Base-by-base conservation (phyloP, 2,329 filamentous ascomycete genomes). In the Diaporthe longicolla region DNA sequence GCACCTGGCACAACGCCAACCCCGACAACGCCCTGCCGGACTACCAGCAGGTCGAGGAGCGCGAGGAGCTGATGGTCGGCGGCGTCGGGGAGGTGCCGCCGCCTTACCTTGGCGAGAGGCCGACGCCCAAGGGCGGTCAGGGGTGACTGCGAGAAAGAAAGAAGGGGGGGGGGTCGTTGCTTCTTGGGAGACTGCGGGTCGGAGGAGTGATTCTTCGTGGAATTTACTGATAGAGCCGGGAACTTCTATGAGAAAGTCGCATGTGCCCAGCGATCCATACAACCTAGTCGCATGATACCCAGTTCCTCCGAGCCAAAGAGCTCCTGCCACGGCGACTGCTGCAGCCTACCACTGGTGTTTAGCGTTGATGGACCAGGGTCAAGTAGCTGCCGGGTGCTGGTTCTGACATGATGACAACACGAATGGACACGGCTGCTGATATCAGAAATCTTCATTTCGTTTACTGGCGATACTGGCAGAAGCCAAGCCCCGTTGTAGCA, bases 11-110 rank as follows among this genome's bases (percentile, higher is more conserved):
- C 70, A 79, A 80, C 72, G 78, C 79, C 13, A 79, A 77, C 43
- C 76, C 79, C n/a, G 80, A 81, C 74, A 81, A 81, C 45, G 78
- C 78, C 26, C 75, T 81, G 61, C 80, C 80, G 0, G 79, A 78
- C 69, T 81, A 81, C 68, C 77, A 76, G 66, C 69, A 71, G 72
- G 72, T 81, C 54, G 80, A 81, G 76, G 71, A 77, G 57, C 76
- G 77, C 21, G 79, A 81, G 71, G 80, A 81, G 58, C 74, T 80
- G 10, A 80, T 81, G 79, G 79, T 81, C 26, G 79, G 79, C n/a
- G 77, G 77, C 15, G 79, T 81, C 6, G 80, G 80, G 5, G 80
- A 81, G 74, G 78, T 81, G 17, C 79, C 79, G 37, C 79, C 79
- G n/a, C 76, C 77, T 2, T 80, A 80, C 83, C 71, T 82, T 79